These are phyloP conservation scores for Usnea hakonensis DNA, from an alignment of 495 filamentous ascomycete species.

Conservation along the genomic window DNA sequence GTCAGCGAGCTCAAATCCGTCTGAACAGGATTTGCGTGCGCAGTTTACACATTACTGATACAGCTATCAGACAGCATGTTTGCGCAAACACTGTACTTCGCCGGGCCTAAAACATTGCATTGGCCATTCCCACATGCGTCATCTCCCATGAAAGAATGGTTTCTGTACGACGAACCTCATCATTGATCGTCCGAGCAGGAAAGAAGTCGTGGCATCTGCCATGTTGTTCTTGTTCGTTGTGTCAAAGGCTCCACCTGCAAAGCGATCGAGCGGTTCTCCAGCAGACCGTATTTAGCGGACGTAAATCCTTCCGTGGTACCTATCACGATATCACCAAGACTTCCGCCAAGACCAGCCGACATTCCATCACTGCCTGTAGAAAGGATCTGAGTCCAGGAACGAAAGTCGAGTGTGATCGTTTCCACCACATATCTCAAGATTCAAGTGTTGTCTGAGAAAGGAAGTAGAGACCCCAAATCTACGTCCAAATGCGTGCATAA, in stretches of 20 bases:
- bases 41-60: conserved; percentile 24
- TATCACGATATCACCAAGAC: conserved; percentile 22
- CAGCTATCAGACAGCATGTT: conserved; percentile 30
- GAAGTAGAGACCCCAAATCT: neutral
- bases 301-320: conserved; percentile 24
- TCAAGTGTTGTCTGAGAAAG: neutral
- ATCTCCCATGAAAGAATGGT: conserved; percentile 30
- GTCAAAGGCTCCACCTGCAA: conserved; percentile 21
- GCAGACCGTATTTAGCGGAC: conserved; percentile 25
- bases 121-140: conserved; percentile 27
- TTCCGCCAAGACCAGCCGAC: conserved; percentile 26
- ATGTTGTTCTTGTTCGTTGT: conserved; percentile 25
- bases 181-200: conserved; percentile 24
- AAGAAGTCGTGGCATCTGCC: conserved; percentile 22
- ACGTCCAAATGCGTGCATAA: neutral
- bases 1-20: neutral
- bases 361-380: conserved; percentile 11
- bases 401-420: neutral
- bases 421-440: neutral
- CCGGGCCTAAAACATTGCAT: conserved; percentile 26
- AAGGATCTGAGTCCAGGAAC: neutral
- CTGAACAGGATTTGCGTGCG: neutral
- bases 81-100: conserved; percentile 18
- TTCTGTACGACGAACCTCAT: conserved; percentile 23
- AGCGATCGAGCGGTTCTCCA: conserved; percentile 25